These are phyloP conservation scores for Tetrapisispora fleetii DNA, from an alignment of 805 yeast genomes.

Conservation along the genomic window DNA sequence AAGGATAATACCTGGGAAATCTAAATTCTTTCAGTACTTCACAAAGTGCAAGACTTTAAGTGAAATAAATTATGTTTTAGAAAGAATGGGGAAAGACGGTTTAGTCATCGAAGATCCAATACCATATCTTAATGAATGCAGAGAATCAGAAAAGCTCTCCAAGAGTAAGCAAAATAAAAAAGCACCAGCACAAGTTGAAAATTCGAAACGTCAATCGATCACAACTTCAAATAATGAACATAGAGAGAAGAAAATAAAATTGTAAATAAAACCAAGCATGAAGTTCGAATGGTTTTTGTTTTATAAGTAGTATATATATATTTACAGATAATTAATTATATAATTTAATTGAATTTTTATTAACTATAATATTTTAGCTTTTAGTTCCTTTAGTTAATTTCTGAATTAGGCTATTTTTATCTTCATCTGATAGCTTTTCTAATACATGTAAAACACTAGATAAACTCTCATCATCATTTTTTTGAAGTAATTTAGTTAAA, in stretches of 20 bases:
- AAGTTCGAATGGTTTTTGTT: background rate
- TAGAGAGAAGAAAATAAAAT: background rate
- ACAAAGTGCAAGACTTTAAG: conserved; percentile 46
- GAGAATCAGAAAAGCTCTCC: background rate
- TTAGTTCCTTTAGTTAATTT: conserved; percentile 20
- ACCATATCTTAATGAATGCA: conserved; percentile 7
- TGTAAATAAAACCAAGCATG: background rate
- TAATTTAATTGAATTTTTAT: background rate
- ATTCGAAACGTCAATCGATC: background rate
- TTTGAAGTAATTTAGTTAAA: conserved; percentile 47
- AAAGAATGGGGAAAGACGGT: conserved; percentile 14
- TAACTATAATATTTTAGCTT: background rate
- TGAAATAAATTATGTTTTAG: conserved; percentile 31
- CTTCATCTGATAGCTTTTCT: conserved; percentile 42
- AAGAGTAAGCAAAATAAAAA: background rate
- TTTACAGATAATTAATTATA: background rate
- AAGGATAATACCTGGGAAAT: conserved; percentile 71
- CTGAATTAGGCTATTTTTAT: conserved; percentile 36
- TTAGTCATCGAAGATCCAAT: conserved; percentile 15
- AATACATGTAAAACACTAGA: conserved; percentile 46
- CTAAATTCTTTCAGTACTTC: conserved; percentile 46
- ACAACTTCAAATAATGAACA: background rate
- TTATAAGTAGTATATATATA: background rate
- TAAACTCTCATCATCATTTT: conserved; percentile 42
- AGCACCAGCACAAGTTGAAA: background rate